Percentiles rank a stretch among this genome's conserved stretches.
Evolutionary conservation across 1,284 basidiomycete species (phyloP).

Genomic region (Lentinula novae-zelandiae): DNA sequence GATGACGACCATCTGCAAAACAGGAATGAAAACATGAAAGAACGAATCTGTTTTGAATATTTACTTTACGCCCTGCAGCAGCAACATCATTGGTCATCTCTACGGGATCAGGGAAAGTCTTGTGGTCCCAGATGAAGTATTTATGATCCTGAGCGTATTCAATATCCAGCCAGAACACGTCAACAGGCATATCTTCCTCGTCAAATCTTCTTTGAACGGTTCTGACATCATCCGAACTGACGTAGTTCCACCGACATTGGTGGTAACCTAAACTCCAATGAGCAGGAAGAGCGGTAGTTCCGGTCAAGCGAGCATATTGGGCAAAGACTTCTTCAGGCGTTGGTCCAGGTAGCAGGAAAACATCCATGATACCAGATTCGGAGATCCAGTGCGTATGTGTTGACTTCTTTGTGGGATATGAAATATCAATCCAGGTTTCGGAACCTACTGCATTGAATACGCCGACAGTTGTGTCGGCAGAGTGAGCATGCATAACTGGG

Average conservation of each 20-base stretch:
- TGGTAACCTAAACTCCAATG: slow-evolving; percentile 94
- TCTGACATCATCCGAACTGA: slow-evolving; percentile 86
- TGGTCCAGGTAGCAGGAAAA: slow-evolving; percentile 92
- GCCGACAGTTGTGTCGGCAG: slow-evolving; percentile 79
- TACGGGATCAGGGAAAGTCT: slow-evolving; percentile 90
- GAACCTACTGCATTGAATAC: slow-evolving; percentile 90
- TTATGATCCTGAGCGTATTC: slow-evolving; percentile 94
- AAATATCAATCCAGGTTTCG: slow-evolving; percentile 95
- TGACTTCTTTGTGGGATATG: slow-evolving; percentile 57
- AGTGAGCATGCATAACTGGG: slow-evolving; percentile 92
- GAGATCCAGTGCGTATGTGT: slow-evolving; percentile 95
- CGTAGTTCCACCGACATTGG: slow-evolving; percentile 98
- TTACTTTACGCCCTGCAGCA: slow-evolving; percentile 81
- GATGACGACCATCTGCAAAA: slow-evolving; percentile 88
- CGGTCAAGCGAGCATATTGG: slow-evolving; percentile 85
- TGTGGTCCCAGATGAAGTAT: slow-evolving; percentile 97
- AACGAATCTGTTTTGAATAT: slow-evolving; percentile 7
- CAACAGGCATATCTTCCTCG: slow-evolving; percentile 91
- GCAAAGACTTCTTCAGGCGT: slow-evolving; percentile 77
- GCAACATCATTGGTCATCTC: slow-evolving; percentile 92
- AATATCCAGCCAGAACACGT: slow-evolving; percentile 99
- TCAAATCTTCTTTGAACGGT: slow-evolving; percentile 89
- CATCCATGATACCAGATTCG: slow-evolving; percentile 93
- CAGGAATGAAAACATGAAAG: neutral
- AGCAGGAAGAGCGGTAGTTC: slow-evolving; percentile 83